Percentiles rank a stretch among this genome's conserved stretches.
phyloP scores from a whole-genome alignment of 2,329 filamentous ascomycete species.

The Ophiostoma himal-ulmi region DNA sequence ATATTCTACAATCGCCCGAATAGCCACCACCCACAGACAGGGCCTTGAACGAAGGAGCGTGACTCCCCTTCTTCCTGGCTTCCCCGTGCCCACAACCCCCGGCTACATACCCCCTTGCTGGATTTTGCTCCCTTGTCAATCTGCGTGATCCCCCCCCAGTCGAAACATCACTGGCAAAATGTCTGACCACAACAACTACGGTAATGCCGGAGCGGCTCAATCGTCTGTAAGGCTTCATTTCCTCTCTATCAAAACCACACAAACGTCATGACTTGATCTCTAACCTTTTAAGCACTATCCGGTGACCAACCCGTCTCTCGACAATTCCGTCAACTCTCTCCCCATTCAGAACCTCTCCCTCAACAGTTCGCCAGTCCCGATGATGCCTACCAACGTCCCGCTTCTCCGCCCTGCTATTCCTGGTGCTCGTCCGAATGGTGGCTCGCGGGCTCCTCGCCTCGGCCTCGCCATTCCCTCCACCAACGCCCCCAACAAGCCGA shows the following conservation, averaged over 20 bases:
- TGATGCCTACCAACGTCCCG: constrained; percentile 71
- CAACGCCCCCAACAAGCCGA: constrained; percentile 47
- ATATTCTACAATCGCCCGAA: constrained; percentile 6
- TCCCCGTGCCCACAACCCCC: neutral
- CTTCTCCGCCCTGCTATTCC: constrained; percentile 78
- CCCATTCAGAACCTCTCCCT: constrained; percentile 25
- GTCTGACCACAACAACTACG: constrained; percentile 25
- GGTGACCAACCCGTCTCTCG: constrained; percentile 14
- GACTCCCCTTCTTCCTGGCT: neutral
- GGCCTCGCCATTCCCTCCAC: constrained; percentile 87
- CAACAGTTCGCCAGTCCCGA: constrained; percentile 40
- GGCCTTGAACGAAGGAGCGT: constrained; percentile 8
- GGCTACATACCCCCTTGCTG: neutral
- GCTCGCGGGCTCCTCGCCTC: constrained; percentile 65
- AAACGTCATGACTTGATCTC: neutral
- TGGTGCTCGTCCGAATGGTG: constrained; percentile 44
- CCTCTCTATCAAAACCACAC: neutral
- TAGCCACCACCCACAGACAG: neutral
- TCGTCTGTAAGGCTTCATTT: constrained; percentile 17
- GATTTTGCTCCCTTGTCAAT: neutral
- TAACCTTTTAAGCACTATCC: neutral
- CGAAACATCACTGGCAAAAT: constrained; percentile 21
- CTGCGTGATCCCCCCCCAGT: neutral
- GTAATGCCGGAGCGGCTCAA: constrained; percentile 18
- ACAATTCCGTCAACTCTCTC: neutral